These are phyloP conservation scores for Exophiala dermatitidis DNA, from an alignment of 2,329 filamentous ascomycete species.

Conservation along the genomic window DNA sequence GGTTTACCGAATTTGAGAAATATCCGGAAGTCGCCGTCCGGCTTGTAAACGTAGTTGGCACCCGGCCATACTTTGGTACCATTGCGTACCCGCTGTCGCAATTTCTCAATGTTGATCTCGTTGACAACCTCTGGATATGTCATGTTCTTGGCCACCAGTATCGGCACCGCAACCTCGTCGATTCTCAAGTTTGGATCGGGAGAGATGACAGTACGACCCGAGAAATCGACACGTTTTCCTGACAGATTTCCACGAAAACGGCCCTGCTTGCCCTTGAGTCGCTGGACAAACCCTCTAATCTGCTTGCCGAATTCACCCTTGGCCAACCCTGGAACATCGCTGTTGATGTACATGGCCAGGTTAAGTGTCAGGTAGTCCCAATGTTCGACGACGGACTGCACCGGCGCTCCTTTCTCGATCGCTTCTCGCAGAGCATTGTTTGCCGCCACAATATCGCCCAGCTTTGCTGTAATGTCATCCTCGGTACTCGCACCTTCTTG, in stretches of 20 bases:
- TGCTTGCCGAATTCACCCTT: constrained; percentile 80
- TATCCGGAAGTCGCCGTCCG: constrained; percentile 62
- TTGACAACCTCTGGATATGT: constrained; percentile 90
- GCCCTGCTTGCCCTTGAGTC: constrained; percentile 93
- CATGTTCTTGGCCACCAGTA: constrained; percentile 88
- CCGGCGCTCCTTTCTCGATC: constrained; percentile 70
- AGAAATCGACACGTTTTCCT: constrained; percentile 98
- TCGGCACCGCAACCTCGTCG: constrained; percentile 86
- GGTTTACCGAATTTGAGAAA: constrained; percentile 69
- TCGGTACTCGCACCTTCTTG: constrained; percentile 92
- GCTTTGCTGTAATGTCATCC: constrained; percentile 91
- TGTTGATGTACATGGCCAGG: constrained; percentile 97
- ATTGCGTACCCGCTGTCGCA: constrained; percentile 65
- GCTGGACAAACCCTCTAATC: constrained; percentile 88
- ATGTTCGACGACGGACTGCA: constrained; percentile 91
- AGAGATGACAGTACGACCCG: constrained; percentile 92
- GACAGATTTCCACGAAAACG: constrained; percentile 95
- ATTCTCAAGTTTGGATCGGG: constrained; percentile 91
- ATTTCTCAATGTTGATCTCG: constrained; percentile 74
- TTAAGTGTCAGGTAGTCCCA: constrained; percentile 97
- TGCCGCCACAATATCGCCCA: constrained; percentile 93
- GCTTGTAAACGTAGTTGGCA: constrained; percentile 72
- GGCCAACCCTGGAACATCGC: constrained; percentile 85
- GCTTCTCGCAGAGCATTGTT: constrained; percentile 80
- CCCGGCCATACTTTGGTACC: constrained; percentile 78